These are phyloP conservation scores for Volutella citrinella DNA, from an alignment of 2,329 filamentous ascomycete species.

Conservation along the genomic window DNA sequence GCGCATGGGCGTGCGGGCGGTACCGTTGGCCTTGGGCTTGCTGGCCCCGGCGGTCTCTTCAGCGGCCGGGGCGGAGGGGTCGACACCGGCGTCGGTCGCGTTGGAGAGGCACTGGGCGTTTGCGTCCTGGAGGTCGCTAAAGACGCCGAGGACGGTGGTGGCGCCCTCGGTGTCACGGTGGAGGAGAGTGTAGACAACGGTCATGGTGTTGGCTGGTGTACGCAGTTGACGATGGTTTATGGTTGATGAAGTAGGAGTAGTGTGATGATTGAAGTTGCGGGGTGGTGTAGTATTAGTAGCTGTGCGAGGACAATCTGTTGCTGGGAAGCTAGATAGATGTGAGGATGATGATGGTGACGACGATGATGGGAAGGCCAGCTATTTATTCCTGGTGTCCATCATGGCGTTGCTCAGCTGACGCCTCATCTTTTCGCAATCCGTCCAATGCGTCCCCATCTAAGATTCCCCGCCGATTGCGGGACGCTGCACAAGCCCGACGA, in stretches of 20 bases:
- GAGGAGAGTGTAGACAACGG: conserved; percentile 32
- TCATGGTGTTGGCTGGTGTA: conserved; percentile 15
- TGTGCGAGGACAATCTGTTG: too few relatives aligned
- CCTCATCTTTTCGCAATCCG: too few relatives aligned
- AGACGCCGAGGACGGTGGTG: conserved; percentile 29
- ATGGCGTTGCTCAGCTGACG: too few relatives aligned
- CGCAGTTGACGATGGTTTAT: conserved; percentile 3
- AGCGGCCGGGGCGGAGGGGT: neutral
- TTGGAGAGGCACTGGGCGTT: conserved; percentile 31
- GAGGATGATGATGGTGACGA: too few relatives aligned
- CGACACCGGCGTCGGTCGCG: conserved; percentile 26
- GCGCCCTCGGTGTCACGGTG: conserved; percentile 25
- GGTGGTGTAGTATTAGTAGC: too few relatives aligned
- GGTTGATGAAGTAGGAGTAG: conserved; percentile 9
- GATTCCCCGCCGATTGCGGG: too few relatives aligned
- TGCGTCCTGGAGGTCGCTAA: conserved; percentile 32
- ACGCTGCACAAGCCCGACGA: too few relatives aligned
- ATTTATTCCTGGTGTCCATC: too few relatives aligned
- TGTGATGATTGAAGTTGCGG: too few relatives aligned
- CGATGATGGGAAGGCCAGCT: too few relatives aligned
- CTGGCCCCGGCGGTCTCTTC: neutral
- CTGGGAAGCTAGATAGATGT: too few relatives aligned
- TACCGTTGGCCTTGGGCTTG: conserved; percentile 10
- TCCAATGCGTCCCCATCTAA: too few relatives aligned
- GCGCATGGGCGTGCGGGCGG: conserved; percentile 26